A percentile compares a stretch with the other conserved stretches of the same genome.
Evolutionary conservation across 2,329 filamentous ascomycete genomes (phyloP).

Genomic region (Aaosphaeria arxii): DNA sequence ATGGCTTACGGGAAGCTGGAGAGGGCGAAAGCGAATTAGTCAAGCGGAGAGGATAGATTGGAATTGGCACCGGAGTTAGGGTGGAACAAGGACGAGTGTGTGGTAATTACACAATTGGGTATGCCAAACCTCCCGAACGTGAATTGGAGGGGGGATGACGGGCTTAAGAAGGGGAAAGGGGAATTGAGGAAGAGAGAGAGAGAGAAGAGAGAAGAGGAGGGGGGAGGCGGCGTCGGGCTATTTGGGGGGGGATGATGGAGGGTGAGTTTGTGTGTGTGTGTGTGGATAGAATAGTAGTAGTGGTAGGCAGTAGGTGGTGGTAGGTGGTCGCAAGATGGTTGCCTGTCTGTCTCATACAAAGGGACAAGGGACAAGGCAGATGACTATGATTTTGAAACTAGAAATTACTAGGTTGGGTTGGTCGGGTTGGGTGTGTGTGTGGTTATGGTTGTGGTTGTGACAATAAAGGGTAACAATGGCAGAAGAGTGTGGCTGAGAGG

Average conservation of each 20-base stretch:
- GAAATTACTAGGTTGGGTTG: no score
- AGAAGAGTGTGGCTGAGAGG: no score
- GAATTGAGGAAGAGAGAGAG: not conserved
- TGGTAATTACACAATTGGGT: conserved; percentile 2
- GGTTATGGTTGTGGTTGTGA: no score
- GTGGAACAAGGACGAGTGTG: conserved; percentile 6
- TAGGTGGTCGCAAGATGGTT: not conserved
- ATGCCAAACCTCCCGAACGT: conserved; percentile 22
- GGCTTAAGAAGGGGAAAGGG: conserved; percentile 15
- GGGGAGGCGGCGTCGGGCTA: not conserved
- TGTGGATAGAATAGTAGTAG: no score
- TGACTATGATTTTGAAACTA: not conserved
- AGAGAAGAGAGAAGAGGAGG: not conserved
- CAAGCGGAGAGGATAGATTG: conserved; percentile 9
- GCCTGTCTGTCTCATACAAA: not conserved
- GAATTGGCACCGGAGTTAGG: conserved; percentile 24
- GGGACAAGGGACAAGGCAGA: not conserved
- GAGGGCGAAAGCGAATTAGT: conserved; percentile 13
- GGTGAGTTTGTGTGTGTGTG: not conserved
- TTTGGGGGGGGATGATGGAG: not conserved
- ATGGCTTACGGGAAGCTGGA: conserved; percentile 22
- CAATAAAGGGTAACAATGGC: no score
- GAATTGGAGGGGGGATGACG: conserved; percentile 14
- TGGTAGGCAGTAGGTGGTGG: not conserved
- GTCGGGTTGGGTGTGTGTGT: no score